A percentile compares a stretch with the other conserved stretches of the same genome.
Evolutionary conservation across 2,329 filamentous ascomycete species (phyloP).

Genomic region (Eutypa lata): DNA sequence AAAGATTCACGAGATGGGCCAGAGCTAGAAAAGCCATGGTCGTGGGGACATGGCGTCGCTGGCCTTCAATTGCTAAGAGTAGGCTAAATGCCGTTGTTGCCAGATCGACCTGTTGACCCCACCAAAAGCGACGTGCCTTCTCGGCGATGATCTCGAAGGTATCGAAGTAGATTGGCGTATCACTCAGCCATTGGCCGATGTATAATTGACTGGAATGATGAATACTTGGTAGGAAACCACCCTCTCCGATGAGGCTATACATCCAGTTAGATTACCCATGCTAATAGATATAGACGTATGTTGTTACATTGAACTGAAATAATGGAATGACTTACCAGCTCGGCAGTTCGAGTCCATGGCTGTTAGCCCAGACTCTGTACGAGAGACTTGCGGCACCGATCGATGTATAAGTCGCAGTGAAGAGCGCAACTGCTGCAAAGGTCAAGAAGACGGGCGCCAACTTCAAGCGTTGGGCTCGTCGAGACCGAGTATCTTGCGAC

Average conservation of each 20-base stretch:
- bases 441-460: slow-evolving; percentile 31
- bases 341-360: slow-evolving; percentile 30
- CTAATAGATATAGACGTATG: background rate
- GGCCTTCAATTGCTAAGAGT: slow-evolving; percentile 57
- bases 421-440: slow-evolving; percentile 28
- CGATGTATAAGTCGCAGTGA: slow-evolving; percentile 26
- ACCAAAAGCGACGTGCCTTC: slow-evolving; percentile 56
- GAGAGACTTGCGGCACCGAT: slow-evolving; percentile 30
- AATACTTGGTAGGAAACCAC: slow-evolving; percentile 24
- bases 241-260: slow-evolving; percentile 18
- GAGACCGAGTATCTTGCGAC: slow-evolving; percentile 33
- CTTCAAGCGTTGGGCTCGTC: slow-evolving; percentile 29
- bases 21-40: slow-evolving; percentile 56
- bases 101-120: slow-evolving; percentile 59
- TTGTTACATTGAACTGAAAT: background rate
- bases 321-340: slow-evolving; percentile 21
- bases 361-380: slow-evolving; percentile 36
- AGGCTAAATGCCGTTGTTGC: slow-evolving; percentile 52
- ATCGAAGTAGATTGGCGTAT: slow-evolving; percentile 50
- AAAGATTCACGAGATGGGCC: slow-evolving; percentile 57
- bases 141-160: slow-evolving; percentile 53
- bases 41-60: slow-evolving; percentile 52
- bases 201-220: slow-evolving; percentile 31
- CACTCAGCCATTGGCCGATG: slow-evolving; percentile 50
- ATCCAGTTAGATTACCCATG: slow-evolving; percentile 5